Evolutionary conservation across 805 yeast genomes (phyloP).

Genomic region (Yarrowia sp.): DNA sequence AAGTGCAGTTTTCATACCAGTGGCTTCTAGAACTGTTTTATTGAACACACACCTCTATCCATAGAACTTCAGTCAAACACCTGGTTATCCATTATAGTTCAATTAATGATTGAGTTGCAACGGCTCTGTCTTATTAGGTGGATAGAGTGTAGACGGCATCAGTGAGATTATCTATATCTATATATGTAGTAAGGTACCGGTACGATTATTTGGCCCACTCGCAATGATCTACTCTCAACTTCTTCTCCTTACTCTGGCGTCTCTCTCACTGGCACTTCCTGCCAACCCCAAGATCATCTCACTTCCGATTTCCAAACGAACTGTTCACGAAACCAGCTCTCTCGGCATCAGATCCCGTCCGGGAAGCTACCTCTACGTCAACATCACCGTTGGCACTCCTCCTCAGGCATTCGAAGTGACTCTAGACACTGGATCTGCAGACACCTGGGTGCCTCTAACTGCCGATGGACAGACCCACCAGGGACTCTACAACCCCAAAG

Average conservation of each 20-base stretch:
- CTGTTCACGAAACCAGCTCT: not conserved
- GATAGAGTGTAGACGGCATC: not conserved
- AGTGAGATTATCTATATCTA: too few relatives aligned
- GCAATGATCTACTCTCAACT: too few relatives aligned
- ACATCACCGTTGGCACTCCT: not conserved
- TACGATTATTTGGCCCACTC: too few relatives aligned
- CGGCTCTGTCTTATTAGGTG: too few relatives aligned
- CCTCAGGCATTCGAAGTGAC: slow-evolving; percentile 1
- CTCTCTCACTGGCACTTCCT: not conserved
- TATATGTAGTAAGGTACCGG: too few relatives aligned
- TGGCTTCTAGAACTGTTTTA: too few relatives aligned
- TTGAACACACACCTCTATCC: too few relatives aligned
- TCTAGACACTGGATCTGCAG: not conserved
- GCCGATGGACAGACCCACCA: not conserved
- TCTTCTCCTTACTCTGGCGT: too few relatives aligned
- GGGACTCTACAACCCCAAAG: not conserved
- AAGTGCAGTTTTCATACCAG: too few relatives aligned
- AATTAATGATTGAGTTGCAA: too few relatives aligned
- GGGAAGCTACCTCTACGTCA: not conserved
- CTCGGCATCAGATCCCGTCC: not conserved
- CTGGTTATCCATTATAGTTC: too few relatives aligned
- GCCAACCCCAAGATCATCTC: not conserved
- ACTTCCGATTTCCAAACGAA: not conserved
- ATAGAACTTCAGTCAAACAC: too few relatives aligned
- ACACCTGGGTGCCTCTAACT: not conserved